Evolutionary conservation across 2,329 filamentous ascomycete species (phyloP).

Genomic region (Verticillium tricorpus): DNA sequence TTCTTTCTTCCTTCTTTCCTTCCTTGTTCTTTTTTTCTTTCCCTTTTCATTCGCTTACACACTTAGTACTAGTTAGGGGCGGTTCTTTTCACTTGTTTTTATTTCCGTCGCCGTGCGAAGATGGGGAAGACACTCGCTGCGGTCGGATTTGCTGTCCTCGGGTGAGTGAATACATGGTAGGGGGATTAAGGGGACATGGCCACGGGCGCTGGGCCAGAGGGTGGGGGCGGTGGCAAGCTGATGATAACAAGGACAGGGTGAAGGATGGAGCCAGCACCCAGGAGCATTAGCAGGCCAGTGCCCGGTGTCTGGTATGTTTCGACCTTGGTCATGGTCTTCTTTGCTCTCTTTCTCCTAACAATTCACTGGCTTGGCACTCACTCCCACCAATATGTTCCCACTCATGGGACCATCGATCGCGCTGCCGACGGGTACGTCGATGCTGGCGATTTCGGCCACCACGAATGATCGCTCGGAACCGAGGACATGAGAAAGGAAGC

Average conservation of each 20-base stretch:
- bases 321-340: background rate
- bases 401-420: background rate
- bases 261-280: background rate
- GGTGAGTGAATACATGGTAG: background rate
- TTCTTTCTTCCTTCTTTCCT: background rate
- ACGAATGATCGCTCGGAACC: background rate
- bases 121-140: background rate
- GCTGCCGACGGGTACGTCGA: background rate
- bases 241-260: background rate
- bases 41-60: background rate
- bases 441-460: background rate
- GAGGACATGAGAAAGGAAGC: background rate
- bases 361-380: background rate
- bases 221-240: background rate
- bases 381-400: background rate
- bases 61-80: background rate
- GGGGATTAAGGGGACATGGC: background rate
- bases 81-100: background rate
- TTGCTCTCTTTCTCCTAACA: background rate
- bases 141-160: background rate
- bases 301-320: slow-evolving; percentile 3
- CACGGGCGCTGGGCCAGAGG: background rate
- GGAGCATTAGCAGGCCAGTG: slow-evolving; percentile 2
- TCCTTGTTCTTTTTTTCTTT: no score
- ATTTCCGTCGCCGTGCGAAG: background rate